Evolutionary conservation across 345 rosid species (phyloP).

Genomic region (Hibiscus syriacus): DNA sequence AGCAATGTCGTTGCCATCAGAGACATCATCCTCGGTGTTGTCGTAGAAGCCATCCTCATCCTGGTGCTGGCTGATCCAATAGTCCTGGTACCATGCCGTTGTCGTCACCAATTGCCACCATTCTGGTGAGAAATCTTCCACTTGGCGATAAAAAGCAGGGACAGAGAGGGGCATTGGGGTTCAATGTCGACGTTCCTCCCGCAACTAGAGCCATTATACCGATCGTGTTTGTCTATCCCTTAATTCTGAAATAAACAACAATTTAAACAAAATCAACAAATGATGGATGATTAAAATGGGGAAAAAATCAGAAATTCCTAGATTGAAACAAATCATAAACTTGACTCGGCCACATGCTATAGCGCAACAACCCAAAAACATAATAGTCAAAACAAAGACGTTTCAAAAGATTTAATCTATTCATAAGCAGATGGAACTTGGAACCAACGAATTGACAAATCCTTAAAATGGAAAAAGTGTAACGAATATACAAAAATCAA

Average conservation of each 20-base stretch:
- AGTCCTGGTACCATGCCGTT: constrained; percentile 31
- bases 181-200: constrained; percentile 27
- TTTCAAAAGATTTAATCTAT: background rate
- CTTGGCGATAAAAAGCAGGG: constrained; percentile 28
- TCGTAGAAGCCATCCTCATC: constrained; percentile 24
- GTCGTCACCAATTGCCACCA: constrained; percentile 45
- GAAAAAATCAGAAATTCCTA: background rate
- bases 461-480: background rate
- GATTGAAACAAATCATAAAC: background rate
- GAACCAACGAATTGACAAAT: background rate
- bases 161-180: constrained; percentile 37
- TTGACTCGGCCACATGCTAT: background rate
- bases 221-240: background rate
- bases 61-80: constrained; percentile 30
- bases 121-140: constrained; percentile 47
- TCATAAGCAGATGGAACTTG: background rate
- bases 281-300: background rate
- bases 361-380: too few relatives aligned
- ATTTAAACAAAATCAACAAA: background rate
- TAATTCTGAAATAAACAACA: background rate
- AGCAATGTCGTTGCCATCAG: constrained; percentile 5
- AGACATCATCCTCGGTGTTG: constrained; percentile 1
- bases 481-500: background rate
- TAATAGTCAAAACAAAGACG: too few relatives aligned
- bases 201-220: constrained; percentile 25